Conservation (phyloP, 495 filamentous ascomycete species). For the Bombardia bombarda region DNA sequence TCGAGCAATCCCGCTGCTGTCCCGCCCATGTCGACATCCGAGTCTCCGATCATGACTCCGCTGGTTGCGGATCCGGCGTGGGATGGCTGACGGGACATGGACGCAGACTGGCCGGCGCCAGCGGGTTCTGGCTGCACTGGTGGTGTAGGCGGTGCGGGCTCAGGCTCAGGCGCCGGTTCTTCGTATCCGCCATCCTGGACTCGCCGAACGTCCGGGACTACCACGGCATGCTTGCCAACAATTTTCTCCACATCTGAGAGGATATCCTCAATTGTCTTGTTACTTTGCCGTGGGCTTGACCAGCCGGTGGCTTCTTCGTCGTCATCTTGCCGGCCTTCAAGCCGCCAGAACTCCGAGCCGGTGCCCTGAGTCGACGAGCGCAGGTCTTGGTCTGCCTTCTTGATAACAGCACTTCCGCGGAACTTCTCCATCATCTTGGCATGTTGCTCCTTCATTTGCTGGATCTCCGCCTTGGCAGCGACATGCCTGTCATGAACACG, state of each 20-base stretch:
- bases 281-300: conserved; percentile 36
- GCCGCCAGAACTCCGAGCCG: conserved; percentile 52
- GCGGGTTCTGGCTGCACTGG: neutral
- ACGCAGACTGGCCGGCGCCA: conserved; percentile 6
- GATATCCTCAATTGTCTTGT: conserved; percentile 53
- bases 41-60: conserved; percentile 45
- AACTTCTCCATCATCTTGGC: conserved; percentile 65
- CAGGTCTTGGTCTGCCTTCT: conserved; percentile 55
- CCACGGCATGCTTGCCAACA: conserved; percentile 46
- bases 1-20: conserved; percentile 54
- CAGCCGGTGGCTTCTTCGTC: conserved; percentile 37
- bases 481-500: conserved; percentile 57
- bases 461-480: conserved; percentile 67
- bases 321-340: conserved; percentile 55
- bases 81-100: conserved; percentile 39
- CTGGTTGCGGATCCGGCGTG: conserved; percentile 40
- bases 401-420: conserved; percentile 54
- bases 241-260: conserved; percentile 49
- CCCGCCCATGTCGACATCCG: conserved; percentile 60
- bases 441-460: conserved; percentile 72
- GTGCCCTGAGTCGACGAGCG: conserved; percentile 47
- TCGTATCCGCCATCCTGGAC: conserved; percentile 64
- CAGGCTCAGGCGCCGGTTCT: conserved; percentile 46
- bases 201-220: conserved; percentile 55
- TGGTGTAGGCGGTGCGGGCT: conserved; percentile 16